A percentile compares a stretch with the other conserved stretches of the same genome.
phyloP scores from a whole-genome alignment of 2,329 filamentous ascomycete genomes.

The Sporothrix brasiliensis region DNA sequence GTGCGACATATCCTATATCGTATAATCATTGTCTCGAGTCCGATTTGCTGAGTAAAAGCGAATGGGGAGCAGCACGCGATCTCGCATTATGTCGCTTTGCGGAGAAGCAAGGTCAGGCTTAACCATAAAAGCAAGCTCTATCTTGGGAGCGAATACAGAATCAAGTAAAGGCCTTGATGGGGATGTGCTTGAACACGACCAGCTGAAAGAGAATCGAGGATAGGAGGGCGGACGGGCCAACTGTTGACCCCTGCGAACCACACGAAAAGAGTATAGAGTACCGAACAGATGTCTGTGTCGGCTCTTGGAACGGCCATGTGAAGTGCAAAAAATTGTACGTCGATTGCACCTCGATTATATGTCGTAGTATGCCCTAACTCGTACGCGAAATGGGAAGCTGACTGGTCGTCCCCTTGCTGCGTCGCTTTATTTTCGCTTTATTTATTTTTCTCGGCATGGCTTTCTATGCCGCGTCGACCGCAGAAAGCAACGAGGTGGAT shows the following conservation, averaged over 20 bases:
- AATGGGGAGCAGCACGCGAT: constrained; percentile 27
- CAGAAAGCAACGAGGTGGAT: constrained; percentile 5
- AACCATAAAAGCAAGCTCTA: not conserved
- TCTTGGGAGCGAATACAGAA: not conserved
- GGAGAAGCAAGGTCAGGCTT: constrained; percentile 15
- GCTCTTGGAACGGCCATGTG: not conserved
- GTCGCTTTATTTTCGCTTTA: constrained; percentile 27
- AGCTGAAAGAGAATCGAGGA: constrained; percentile 16
- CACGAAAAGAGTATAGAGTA: not conserved
- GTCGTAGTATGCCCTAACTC: not conserved
- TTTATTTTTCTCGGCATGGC: constrained; percentile 13
- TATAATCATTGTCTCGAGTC: not conserved
- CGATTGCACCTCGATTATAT: too few relatives aligned
- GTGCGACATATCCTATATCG: not conserved
- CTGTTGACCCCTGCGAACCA: constrained; percentile 30
- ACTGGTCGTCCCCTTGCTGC: not conserved
- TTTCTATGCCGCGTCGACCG: constrained; percentile 25
- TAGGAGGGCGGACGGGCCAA: constrained; percentile 22
- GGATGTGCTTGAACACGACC: constrained; percentile 1
- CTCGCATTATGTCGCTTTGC: constrained; percentile 27
- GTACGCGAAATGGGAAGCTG: not conserved
- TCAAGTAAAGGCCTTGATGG: not conserved
- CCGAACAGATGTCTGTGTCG: constrained; percentile 2
- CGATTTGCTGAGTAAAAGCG: not conserved
- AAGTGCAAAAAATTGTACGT: not conserved